phyloP scores from a whole-genome alignment of 345 rosid species.

The Theobroma cacao region DNA sequence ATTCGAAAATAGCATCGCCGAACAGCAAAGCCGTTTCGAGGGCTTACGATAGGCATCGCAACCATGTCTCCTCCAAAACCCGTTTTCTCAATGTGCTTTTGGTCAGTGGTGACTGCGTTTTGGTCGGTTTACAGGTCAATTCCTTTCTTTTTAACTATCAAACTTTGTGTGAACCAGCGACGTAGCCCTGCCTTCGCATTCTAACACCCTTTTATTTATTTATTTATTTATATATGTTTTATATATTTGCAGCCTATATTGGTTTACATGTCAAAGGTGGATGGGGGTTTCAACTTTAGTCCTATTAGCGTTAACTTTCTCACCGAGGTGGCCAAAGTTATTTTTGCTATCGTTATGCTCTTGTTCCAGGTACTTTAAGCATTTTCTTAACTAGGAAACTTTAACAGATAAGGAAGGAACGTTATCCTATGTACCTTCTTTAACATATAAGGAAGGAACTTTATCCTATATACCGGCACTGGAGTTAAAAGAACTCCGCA shows the following conservation, averaged over 20 bases:
- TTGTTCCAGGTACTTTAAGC: slow-evolving; percentile 54
- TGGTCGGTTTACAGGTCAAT: slow-evolving; percentile 82
- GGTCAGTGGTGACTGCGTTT: slow-evolving; percentile 86
- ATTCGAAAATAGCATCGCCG: slow-evolving; percentile 64
- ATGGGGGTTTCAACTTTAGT: slow-evolving; percentile 82
- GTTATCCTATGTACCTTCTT: not conserved
- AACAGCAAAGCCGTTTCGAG: slow-evolving; percentile 50
- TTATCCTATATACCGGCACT: not conserved
- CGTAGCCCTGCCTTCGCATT: not conserved
- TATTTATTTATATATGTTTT: not conserved
- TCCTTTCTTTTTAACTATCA: not conserved
- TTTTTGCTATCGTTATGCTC: slow-evolving; percentile 86
- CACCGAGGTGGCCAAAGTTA: slow-evolving; percentile 74
- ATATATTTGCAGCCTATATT: slow-evolving; percentile 66
- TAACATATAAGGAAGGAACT: not conserved
- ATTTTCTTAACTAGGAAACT: not conserved
- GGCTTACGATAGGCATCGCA: slow-evolving; percentile 74
- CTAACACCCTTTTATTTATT: not conserved
- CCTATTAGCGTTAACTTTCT: slow-evolving; percentile 92
- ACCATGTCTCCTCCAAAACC: slow-evolving; percentile 61
- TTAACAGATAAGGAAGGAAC: not conserved
- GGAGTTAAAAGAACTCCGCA: not conserved
- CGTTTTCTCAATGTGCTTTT: slow-evolving; percentile 63
- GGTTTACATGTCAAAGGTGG: slow-evolving; percentile 93
- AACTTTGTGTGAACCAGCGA: not conserved